Percentiles rank a stretch among this genome's conserved stretches.
phyloP scores from a whole-genome alignment of 805 yeast genomes.

The Barnettozyma wickerhamii region DNA sequence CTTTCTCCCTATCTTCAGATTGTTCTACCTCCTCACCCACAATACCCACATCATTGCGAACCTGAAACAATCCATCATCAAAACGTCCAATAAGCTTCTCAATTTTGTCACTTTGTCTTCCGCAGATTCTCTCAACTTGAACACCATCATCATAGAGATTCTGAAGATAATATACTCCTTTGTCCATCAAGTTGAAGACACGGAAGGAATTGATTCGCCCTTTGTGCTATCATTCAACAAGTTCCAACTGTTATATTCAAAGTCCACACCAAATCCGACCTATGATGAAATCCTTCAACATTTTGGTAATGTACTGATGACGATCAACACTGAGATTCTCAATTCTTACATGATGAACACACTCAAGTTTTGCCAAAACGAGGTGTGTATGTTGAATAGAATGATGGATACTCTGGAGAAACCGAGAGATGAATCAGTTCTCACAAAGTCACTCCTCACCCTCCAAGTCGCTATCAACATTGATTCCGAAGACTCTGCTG shows the following conservation, averaged over 20 bases:
- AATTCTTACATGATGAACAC: slow-evolving; percentile 26
- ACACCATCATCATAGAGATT: slow-evolving; percentile 25
- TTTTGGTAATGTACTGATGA: slow-evolving; percentile 25
- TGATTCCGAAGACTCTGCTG: slow-evolving; percentile 31
- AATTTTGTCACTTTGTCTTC: slow-evolving; percentile 24
- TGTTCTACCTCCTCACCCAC: slow-evolving; percentile 21
- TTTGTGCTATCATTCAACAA: slow-evolving; percentile 27
- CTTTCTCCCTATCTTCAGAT: slow-evolving; percentile 24
- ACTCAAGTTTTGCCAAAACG: slow-evolving; percentile 19
- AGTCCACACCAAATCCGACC: slow-evolving; percentile 9
- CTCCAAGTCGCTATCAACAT: slow-evolving; percentile 18
- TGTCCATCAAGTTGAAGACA: slow-evolving; percentile 23
- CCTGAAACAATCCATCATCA: slow-evolving; percentile 15
- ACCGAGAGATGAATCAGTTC: not conserved
- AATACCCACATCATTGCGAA: slow-evolving; percentile 10
- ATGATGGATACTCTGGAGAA: not conserved
- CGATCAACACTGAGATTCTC: slow-evolving; percentile 19
- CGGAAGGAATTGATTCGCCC: slow-evolving; percentile 23
- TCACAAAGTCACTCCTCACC: slow-evolving; percentile 12
- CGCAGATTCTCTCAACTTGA: slow-evolving; percentile 16
- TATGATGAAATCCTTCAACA: slow-evolving; percentile 25
- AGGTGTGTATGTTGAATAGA: slow-evolving; percentile 17
- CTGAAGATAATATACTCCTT: slow-evolving; percentile 24
- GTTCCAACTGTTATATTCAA: slow-evolving; percentile 20
- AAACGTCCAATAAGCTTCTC: slow-evolving; percentile 21